These are phyloP conservation scores for Ogataea sp. DNA, from an alignment of 805 yeast species.

Conservation along the genomic window DNA sequence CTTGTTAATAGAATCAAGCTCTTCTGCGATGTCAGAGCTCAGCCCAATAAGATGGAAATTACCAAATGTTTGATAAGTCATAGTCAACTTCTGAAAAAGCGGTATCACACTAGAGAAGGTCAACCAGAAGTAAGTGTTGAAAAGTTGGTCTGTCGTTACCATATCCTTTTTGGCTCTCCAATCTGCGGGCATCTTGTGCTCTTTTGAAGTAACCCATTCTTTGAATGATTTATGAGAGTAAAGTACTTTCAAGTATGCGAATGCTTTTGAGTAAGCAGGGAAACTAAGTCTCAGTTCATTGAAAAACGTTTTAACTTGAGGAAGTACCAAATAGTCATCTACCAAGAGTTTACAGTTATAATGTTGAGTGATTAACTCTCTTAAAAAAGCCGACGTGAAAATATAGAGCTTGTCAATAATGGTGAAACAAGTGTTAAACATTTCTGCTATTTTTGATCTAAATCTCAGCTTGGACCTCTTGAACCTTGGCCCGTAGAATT, in stretches of 20 bases:
- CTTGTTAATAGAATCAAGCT: background rate
- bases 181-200: background rate
- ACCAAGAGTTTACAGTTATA: slow-evolving; percentile 22
- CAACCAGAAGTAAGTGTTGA: slow-evolving; percentile 21
- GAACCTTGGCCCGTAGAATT: slow-evolving; percentile 20
- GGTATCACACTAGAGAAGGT: slow-evolving; percentile 21
- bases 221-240: slow-evolving; percentile 6
- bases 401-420: slow-evolving; percentile 16
- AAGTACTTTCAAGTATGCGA: slow-evolving; percentile 20
- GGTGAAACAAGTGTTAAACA: slow-evolving; percentile 21
- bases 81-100: slow-evolving; percentile 14
- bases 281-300: slow-evolving; percentile 15
- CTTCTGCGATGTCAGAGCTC: background rate
- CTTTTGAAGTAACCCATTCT: background rate
- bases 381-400: slow-evolving; percentile 19
- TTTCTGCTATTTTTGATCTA: slow-evolving; percentile 10
- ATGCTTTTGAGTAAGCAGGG: slow-evolving; percentile 18
- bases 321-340: slow-evolving; percentile 18
- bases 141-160: slow-evolving; percentile 19
- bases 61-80: slow-evolving; percentile 13
- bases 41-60: slow-evolving; percentile 7
- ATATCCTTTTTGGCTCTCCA: slow-evolving; percentile 6
- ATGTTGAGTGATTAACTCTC: slow-evolving; percentile 14
- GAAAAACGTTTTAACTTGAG: slow-evolving; percentile 18
- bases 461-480: slow-evolving; percentile 7